These are phyloP conservation scores for Allium fistulosum DNA, from an alignment of 106 monocot genomes.

Conservation along the genomic window DNA sequence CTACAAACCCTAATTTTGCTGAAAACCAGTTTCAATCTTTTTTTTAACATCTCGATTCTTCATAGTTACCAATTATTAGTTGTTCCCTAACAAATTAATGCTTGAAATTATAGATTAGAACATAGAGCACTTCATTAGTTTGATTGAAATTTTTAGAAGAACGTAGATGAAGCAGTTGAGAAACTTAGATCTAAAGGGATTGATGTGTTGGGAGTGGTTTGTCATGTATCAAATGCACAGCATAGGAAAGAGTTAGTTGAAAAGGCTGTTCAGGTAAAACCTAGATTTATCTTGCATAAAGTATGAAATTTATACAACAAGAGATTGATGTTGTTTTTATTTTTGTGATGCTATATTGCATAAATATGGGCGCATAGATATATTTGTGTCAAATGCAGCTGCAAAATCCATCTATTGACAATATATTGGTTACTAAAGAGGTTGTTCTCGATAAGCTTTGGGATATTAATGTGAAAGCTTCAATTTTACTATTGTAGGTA, in stretches of 20 bases:
- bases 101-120: too few relatives aligned
- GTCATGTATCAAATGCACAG: slow-evolving; percentile 67
- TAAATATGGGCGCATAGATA: slow-evolving; percentile 82
- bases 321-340: background rate
- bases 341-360: slow-evolving; percentile 12
- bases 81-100: too few relatives aligned
- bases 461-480: slow-evolving; percentile 91
- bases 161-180: slow-evolving; percentile 86
- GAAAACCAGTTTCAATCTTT: too few relatives aligned
- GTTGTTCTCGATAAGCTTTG: slow-evolving; percentile 86
- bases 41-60: too few relatives aligned
- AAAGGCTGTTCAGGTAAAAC: slow-evolving; percentile 18
- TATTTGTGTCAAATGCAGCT: slow-evolving; percentile 95
- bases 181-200: slow-evolving; percentile 63
- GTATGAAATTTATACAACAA: background rate
- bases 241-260: slow-evolving; percentile 31
- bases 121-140: too few relatives aligned
- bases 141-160: slow-evolving; percentile 6
- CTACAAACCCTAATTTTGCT: too few relatives aligned
- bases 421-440: slow-evolving; percentile 62
- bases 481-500: slow-evolving; percentile 75
- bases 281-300: background rate
- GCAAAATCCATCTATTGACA: slow-evolving; percentile 82
- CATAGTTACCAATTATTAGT: too few relatives aligned
- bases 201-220: slow-evolving; percentile 62